Evolutionary conservation across 768 basidiomycete species (phyloP).

Genomic region (Rhodotorula diobovata): DNA sequence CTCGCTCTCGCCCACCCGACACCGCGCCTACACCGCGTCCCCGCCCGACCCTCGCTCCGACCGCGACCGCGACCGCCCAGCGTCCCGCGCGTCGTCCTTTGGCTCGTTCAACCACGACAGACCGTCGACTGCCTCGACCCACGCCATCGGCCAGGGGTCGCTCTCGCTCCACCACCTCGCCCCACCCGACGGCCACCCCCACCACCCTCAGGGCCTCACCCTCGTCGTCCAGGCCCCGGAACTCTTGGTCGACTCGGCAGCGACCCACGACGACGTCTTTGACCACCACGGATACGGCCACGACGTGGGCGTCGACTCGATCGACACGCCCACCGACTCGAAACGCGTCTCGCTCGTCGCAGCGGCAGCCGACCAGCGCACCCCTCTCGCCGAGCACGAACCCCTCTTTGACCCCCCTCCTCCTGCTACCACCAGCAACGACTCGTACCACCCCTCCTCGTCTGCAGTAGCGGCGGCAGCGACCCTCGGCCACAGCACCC

Average conservation of each 20-base stretch:
- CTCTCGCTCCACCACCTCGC: conserved; percentile 33
- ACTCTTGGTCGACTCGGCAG: neutral
- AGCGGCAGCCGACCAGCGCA: neutral
- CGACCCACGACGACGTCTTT: no score
- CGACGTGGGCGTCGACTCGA: neutral
- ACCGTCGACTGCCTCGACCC: neutral
- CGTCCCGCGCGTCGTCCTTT: conserved; percentile 19
- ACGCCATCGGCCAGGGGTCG: conserved; percentile 20
- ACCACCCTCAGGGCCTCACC: neutral
- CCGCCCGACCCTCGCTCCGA: neutral
- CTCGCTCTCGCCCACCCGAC: conserved; percentile 21
- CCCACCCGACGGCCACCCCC: neutral
- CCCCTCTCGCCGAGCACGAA: neutral
- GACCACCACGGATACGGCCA: no score
- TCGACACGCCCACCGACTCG: conserved; percentile 3
- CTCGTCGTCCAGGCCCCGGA: conserved; percentile 37
- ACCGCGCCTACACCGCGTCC: no score
- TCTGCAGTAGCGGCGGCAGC: conserved; percentile 7
- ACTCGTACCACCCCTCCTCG: no score
- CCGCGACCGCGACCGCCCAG: neutral
- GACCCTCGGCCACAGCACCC: neutral
- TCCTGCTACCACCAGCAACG: no score
- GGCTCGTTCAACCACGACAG: conserved; percentile 26
- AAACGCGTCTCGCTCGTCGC: no score
- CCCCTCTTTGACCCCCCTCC: neutral